These are phyloP conservation scores for Iris macrosiphon DNA, from an alignment of 106 monocot genomes.

Conservation along the genomic window DNA sequence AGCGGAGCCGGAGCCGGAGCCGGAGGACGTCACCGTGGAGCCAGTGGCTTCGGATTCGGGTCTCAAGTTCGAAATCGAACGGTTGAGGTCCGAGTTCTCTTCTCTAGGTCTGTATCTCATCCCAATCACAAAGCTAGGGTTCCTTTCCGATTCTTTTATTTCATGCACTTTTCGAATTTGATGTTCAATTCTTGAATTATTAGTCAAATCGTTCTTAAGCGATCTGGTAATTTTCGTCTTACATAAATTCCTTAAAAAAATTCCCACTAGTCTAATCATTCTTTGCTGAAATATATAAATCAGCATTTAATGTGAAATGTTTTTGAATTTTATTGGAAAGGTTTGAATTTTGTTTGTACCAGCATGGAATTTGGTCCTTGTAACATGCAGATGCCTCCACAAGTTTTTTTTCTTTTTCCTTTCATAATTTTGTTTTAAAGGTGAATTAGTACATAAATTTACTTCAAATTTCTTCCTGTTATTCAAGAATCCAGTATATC, in stretches of 20 bases:
- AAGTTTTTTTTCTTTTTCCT: not conserved
- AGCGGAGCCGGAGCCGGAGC: conserved; percentile 7
- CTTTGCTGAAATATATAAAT: not conserved
- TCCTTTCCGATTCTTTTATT: no score
- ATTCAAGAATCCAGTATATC: conserved; percentile 32
- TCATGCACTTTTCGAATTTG: no score
- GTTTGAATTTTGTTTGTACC: no score
- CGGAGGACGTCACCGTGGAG: not conserved
- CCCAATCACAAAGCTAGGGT: not conserved
- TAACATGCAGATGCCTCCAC: not conserved
- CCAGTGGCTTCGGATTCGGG: conserved; percentile 7
- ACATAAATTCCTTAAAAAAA: no score
- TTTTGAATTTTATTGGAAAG: not conserved
- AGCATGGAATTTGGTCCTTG: no score
- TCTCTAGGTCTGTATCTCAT: conserved; percentile 11
- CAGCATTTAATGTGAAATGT: not conserved
- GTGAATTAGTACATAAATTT: no score
- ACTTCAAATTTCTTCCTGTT: no score
- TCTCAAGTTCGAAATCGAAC: conserved; percentile 29
- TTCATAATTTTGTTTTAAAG: no score
- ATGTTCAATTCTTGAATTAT: no score
- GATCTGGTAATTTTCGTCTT: not conserved
- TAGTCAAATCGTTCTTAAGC: not conserved
- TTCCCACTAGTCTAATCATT: no score
- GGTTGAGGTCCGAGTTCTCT: conserved; percentile 21